Evolutionary conservation across 2,329 filamentous ascomycete species (phyloP).

Genomic region (Aspergillus viridinutans): DNA sequence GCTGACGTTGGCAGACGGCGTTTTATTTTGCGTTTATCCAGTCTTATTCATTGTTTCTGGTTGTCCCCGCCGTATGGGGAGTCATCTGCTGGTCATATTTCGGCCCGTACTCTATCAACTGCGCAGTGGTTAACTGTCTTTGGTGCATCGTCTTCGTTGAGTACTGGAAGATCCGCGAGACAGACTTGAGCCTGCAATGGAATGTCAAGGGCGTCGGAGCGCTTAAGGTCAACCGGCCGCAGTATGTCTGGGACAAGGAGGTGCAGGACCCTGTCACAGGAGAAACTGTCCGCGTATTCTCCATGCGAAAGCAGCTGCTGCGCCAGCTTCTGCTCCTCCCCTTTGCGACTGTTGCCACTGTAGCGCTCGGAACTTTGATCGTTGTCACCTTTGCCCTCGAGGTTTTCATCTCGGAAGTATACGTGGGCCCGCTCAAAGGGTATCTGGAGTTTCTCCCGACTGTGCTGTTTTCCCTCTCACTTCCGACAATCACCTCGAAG

Average conservation of each 20-base stretch:
- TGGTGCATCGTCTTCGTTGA: slow-evolving; percentile 90
- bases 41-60: slow-evolving; percentile 79
- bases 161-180: slow-evolving; percentile 92
- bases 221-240: slow-evolving; percentile 71
- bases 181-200: slow-evolving; percentile 83
- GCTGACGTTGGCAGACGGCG: slow-evolving; percentile 56
- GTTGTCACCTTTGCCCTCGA: slow-evolving; percentile 86
- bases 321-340: slow-evolving; percentile 79
- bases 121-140: slow-evolving; percentile 72
- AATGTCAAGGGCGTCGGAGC: slow-evolving; percentile 77
- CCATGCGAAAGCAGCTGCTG: slow-evolving; percentile 67
- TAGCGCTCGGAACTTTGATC: slow-evolving; percentile 75
- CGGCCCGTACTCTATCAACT: slow-evolving; percentile 76
- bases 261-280: slow-evolving; percentile 76
- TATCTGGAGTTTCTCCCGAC: slow-evolving; percentile 85
- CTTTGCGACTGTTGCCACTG: slow-evolving; percentile 70
- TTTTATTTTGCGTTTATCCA: slow-evolving; percentile 96
- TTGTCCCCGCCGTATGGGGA: slow-evolving; percentile 77
- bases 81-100: slow-evolving; percentile 75
- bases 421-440: slow-evolving; percentile 80
- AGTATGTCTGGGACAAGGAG: slow-evolving; percentile 77
- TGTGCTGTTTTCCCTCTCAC: slow-evolving; percentile 72
- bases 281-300: slow-evolving; percentile 71
- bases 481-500: slow-evolving; percentile 72
- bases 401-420: slow-evolving; percentile 92